Base-by-base conservation (phyloP, 176 grass and related monocot genomes). In the Cenchrus fungigraminus region DNA sequence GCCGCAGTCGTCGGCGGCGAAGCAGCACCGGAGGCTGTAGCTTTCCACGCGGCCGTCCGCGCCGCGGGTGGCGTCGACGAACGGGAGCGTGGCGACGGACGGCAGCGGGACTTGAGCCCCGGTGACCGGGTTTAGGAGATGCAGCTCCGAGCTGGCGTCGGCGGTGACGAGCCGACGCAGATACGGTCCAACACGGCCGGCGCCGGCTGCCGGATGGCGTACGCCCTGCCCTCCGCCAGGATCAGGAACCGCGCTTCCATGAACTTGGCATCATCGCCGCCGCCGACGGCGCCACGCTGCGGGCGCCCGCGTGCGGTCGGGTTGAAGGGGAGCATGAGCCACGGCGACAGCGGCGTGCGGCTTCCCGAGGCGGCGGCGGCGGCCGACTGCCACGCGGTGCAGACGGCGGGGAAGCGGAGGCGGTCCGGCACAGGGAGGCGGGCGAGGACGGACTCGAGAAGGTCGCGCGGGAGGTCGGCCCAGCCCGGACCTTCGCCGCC, bases 271-370 rank as follows among this genome's bases (percentile, higher is more conserved):
- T 3, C 31, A 0, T 12, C 14, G 12, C 47, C 0, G 68, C 20
- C 16, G 7, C 13, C n/a, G 6, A n/a, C n/a, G n/a, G n/a, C n/a
- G n/a, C 0, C 19, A 0, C 4, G 4, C 11, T 4, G 71, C 12
- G 37, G 3, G 37, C 37, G 43, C 7, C 45, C 2, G 29, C 29
- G 32, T 62, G 12, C 8, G 20, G 71, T 74, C 8, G 67, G 81
- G 28, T 87, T 85, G 63, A 53, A 85, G 0, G 87, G 87, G 28
- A 94, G 73, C 89, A 94, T 94, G 34, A 94, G 87, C 89, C 92
- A 94, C 11, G 89, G 89, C 28, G 83, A 82, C 22, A 1, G 76
- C 53, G 73, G 82, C 46, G 70, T 12, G 8, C 29, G 4, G 52
- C 10, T 51, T 9, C 31, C 1, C 0, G 71, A 40, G 7, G 34